Conservation (phyloP, 2,329 filamentous ascomycete species). For the Elsinoe ampelina region DNA sequence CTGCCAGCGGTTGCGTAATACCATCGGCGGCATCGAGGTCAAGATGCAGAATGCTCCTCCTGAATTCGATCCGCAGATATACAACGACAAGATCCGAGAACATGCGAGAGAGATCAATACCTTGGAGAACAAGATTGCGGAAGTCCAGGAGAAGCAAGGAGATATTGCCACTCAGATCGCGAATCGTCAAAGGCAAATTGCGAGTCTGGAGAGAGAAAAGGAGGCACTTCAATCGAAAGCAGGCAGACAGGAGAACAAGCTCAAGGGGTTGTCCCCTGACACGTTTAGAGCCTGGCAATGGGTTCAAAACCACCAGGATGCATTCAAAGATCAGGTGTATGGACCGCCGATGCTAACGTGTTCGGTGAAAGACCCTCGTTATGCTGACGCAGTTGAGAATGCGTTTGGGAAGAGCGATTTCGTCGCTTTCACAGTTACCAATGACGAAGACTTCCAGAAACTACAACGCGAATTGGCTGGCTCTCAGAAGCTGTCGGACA, state of each 20-base stretch:
- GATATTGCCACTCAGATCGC: slow-evolving; percentile 24
- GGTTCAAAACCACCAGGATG: slow-evolving; percentile 60
- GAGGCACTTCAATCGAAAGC: slow-evolving; percentile 59
- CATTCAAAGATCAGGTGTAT: slow-evolving; percentile 68
- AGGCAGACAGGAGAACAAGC: slow-evolving; percentile 61
- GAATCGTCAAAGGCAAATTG: slow-evolving; percentile 30
- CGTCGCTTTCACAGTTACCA: slow-evolving; percentile 64
- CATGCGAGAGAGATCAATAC: slow-evolving; percentile 40
- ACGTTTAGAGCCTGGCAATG: slow-evolving; percentile 67
- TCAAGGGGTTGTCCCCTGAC: slow-evolving; percentile 53
- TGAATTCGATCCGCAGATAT: slow-evolving; percentile 59
- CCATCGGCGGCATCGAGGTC: slow-evolving; percentile 55
- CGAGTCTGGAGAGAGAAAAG: slow-evolving; percentile 41
- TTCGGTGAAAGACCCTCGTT: slow-evolving; percentile 63
- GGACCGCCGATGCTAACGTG: slow-evolving; percentile 75
- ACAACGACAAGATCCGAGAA: slow-evolving; percentile 62
- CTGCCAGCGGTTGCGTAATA: slow-evolving; percentile 22
- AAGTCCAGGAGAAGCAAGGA: slow-evolving; percentile 20
- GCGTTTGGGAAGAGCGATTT: slow-evolving; percentile 46
- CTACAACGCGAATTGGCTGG: slow-evolving; percentile 58
- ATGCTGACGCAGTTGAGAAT: slow-evolving; percentile 53
- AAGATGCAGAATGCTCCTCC: slow-evolving; percentile 55
- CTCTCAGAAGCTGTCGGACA: slow-evolving; percentile 55
- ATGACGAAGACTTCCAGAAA: slow-evolving; percentile 61
- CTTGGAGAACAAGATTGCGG: slow-evolving; percentile 35